Evolutionary conservation across 169 alveolate species (phyloP).

Genomic region (Eimeria mitis): DNA sequence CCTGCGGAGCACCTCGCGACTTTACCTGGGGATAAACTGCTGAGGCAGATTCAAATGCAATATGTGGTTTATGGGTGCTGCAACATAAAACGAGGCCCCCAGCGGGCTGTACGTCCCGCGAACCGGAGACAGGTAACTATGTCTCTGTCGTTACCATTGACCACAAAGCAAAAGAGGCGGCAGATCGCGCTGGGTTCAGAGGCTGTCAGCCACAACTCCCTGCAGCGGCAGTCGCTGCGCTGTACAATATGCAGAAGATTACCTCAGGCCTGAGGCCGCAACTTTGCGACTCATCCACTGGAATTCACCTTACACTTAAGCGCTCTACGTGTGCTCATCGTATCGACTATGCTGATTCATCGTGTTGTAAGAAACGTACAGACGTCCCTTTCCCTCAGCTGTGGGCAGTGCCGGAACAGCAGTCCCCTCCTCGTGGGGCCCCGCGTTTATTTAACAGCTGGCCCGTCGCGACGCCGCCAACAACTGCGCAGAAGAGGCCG

Average conservation of each 20-base stretch:
- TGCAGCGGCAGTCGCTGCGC: not conserved
- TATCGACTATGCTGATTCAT: not conserved
- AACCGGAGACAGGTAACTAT: not conserved
- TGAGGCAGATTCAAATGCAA: not conserved
- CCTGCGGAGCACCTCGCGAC: not conserved
- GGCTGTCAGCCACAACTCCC: not conserved
- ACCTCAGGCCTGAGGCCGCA: not conserved
- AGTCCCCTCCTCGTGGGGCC: not conserved
- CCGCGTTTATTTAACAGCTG: conserved; percentile 25
- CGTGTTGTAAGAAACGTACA: not conserved
- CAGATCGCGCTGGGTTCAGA: not conserved
- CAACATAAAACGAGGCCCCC: not conserved
- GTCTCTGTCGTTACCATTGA: not conserved
- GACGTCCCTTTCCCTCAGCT: conserved; percentile 6
- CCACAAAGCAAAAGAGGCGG: not conserved
- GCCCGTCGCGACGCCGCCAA: conserved; percentile 77
- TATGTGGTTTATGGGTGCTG: not conserved
- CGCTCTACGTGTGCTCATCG: not conserved
- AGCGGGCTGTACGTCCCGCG: not conserved
- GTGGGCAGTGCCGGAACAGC: conserved; percentile 36
- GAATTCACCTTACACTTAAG: not conserved
- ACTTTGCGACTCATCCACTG: not conserved
- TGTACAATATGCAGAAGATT: not conserved
- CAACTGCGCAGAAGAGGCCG: conserved; percentile 72
- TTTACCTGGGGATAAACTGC: not conserved